Evolutionary conservation across 2,329 filamentous ascomycete species (phyloP).

Genomic region (Aspergillus tanneri): DNA sequence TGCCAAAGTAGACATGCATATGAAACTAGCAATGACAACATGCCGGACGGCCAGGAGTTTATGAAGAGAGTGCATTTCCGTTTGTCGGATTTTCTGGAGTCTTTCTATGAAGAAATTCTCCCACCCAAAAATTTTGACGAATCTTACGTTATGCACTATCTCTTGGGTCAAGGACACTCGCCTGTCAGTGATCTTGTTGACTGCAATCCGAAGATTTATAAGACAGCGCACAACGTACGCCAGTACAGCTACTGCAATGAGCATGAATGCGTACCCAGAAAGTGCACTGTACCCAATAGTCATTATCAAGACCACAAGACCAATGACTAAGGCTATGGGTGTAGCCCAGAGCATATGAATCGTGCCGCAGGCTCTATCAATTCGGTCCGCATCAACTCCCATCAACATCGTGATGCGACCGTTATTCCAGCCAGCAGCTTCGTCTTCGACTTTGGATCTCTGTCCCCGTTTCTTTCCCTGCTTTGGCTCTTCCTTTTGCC

Average conservation of each 20-base stretch:
- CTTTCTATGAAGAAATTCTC: constrained; percentile 79
- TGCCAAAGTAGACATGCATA: constrained; percentile 85
- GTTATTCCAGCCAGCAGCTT: constrained; percentile 79
- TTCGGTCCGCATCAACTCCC: constrained; percentile 90
- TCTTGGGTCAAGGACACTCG: constrained; percentile 88
- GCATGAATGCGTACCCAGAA: constrained; percentile 78
- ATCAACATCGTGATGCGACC: constrained; percentile 90
- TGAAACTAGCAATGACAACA: constrained; percentile 76
- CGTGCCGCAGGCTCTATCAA: constrained; percentile 83
- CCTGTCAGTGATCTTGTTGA: constrained; percentile 94
- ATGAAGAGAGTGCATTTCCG: constrained; percentile 76
- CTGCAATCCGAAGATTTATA: constrained; percentile 70
- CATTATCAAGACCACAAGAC: constrained; percentile 74
- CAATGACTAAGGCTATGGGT: constrained; percentile 74
- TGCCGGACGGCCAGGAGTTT: constrained; percentile 79
- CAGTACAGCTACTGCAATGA: constrained; percentile 74
- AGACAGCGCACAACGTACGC: constrained; percentile 74
- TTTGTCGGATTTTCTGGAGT: constrained; percentile 68
- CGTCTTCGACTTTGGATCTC: constrained; percentile 37
- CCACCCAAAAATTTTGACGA: constrained; percentile 97
- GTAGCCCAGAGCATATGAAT: constrained; percentile 92
- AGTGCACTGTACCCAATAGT: constrained; percentile 89
- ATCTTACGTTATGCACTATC: constrained; percentile 82
- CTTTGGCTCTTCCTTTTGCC: constrained; percentile 46
- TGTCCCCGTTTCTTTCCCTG: constrained; percentile 44